A percentile compares a stretch with the other conserved stretches of the same genome.
Evolutionary conservation across 179 eudicot genomes (phyloP).

Genomic region (Heliamphora ciliata): DNA sequence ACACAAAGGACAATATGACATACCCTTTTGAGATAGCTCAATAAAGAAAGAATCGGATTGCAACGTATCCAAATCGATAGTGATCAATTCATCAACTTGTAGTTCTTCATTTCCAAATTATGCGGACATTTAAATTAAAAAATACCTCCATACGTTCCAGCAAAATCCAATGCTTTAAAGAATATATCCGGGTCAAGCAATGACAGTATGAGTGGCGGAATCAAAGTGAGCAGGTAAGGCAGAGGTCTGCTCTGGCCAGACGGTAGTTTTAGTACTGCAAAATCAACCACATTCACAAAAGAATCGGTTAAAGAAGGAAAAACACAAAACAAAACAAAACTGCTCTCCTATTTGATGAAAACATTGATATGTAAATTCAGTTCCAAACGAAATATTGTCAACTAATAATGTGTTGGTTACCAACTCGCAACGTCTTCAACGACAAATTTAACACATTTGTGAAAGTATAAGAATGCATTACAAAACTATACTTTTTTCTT

Average conservation of each 20-base stretch:
- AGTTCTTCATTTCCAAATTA: too few relatives aligned
- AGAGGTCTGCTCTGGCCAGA: slow-evolving; percentile 59
- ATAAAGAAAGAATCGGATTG: slow-evolving; percentile 6
- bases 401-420: background rate
- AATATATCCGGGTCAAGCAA: slow-evolving; percentile 83
- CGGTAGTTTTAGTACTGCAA: slow-evolving; percentile 85
- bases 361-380: background rate
- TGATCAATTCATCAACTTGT: background rate
- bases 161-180: slow-evolving; percentile 96
- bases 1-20: background rate
- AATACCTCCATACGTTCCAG: slow-evolving; percentile 96
- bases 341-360: background rate
- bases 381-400: background rate
- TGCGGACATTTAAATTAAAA: background rate
- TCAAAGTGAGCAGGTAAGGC: slow-evolving; percentile 68
- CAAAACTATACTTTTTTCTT: background rate
- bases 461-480: background rate
- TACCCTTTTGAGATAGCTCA: background rate
- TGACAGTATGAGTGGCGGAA: slow-evolving; percentile 78
- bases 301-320: background rate
- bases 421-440: background rate
- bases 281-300: background rate
- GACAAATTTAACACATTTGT: background rate
- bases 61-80: background rate
- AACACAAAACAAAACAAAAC: background rate